These are phyloP conservation scores for Liquidambar formosana DNA, from an alignment of 164 flowering plant genomes.

Conservation along the genomic window DNA sequence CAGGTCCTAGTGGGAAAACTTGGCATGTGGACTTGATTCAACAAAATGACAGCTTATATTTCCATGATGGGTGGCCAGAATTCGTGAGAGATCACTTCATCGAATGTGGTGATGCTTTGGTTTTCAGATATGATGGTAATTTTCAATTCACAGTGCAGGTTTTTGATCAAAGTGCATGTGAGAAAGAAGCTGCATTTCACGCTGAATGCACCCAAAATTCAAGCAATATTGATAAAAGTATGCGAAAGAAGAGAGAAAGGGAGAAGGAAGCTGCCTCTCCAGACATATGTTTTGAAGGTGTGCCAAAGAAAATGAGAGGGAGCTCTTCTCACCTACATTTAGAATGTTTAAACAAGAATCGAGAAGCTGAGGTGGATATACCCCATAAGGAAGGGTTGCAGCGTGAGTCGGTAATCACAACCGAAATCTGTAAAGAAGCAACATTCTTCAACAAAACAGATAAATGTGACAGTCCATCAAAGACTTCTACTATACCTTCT, in stretches of 20 bases:
- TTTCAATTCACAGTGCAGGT: conserved; percentile 57
- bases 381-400: conserved; percentile 4
- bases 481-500: conserved; percentile 13
- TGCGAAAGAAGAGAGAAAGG: conserved; percentile 38
- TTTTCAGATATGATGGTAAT: conserved; percentile 66
- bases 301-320: conserved; percentile 31
- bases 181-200: conserved; percentile 51
- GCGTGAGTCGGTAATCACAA: background rate
- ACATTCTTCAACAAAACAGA: background rate
- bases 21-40: conserved; percentile 50
- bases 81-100: conserved; percentile 61
- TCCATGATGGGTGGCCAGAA: conserved; percentile 59
- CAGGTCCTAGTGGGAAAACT: conserved; percentile 55
- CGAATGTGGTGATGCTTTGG: conserved; percentile 51
- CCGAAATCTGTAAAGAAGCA: background rate
- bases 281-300: conserved; percentile 18
- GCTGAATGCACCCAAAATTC: conserved; percentile 35
- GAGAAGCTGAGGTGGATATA: conserved; percentile 3
- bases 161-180: conserved; percentile 67
- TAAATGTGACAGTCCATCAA: background rate
- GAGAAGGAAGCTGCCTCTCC: conserved; percentile 20
- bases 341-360: conserved; percentile 11
- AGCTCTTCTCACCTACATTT: conserved; percentile 12
- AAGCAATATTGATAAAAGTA: background rate
- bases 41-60: conserved; percentile 28